Evolutionary conservation across 2,329 filamentous ascomycete genomes (phyloP).

Genomic region (Plenodomus biglobosus): DNA sequence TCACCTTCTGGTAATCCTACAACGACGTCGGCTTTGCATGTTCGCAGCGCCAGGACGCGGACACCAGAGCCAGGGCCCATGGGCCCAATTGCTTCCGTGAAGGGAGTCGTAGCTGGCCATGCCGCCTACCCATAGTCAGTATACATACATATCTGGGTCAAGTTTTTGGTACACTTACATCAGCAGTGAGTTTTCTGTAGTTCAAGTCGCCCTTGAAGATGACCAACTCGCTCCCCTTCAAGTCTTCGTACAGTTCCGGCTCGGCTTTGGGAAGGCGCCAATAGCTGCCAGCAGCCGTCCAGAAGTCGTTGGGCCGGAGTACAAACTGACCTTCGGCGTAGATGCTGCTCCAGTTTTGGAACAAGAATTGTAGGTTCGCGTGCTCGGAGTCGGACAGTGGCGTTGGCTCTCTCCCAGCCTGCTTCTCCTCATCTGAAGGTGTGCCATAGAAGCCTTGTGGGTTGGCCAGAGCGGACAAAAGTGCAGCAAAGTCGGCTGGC

Average conservation of each 20-base stretch:
- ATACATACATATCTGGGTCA: background rate
- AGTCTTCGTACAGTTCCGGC: conserved; percentile 69
- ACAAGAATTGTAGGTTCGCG: conserved; percentile 71
- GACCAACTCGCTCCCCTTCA: conserved; percentile 81
- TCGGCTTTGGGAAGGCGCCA: conserved; percentile 78
- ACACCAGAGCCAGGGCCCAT: conserved; percentile 79
- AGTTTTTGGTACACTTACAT: conserved; percentile 61
- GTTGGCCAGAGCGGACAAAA: conserved; percentile 76
- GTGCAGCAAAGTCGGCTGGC: conserved; percentile 78
- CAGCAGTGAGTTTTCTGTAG: conserved; percentile 87
- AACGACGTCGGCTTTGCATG: conserved; percentile 95
- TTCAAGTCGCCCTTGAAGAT: conserved; percentile 98
- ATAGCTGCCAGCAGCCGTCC: conserved; percentile 84
- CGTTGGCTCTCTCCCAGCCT: conserved; percentile 57
- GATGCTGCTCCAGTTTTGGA: conserved; percentile 75
- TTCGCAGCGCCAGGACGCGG: conserved; percentile 82
- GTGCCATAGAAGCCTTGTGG: conserved; percentile 78
- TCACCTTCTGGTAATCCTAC: conserved; percentile 80
- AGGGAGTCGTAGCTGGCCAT: conserved; percentile 88
- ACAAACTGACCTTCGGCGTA: conserved; percentile 83
- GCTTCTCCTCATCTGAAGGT: conserved; percentile 65
- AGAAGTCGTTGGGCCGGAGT: conserved; percentile 83
- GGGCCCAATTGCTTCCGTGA: conserved; percentile 80
- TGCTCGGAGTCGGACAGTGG: conserved; percentile 69
- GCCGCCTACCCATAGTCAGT: conserved; percentile 54